Evolutionary conservation across 2,329 filamentous ascomycete genomes (phyloP).

Genomic region (Botrytis fabae): DNA sequence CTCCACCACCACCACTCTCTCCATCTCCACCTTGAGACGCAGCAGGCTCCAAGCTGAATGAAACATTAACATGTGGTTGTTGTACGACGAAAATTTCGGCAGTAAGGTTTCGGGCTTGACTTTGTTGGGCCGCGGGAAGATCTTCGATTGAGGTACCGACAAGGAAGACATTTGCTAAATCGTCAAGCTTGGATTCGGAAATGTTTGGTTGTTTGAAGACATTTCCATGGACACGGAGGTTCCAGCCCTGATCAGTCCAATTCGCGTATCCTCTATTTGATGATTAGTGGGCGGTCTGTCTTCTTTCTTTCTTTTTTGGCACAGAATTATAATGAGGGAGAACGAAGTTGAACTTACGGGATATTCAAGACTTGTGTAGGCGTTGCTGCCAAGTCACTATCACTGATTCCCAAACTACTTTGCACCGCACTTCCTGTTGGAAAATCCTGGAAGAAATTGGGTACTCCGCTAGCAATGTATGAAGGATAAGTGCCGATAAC

Average conservation of each 20-base stretch:
- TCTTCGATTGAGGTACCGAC: conserved; percentile 62
- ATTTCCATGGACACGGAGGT: conserved; percentile 73
- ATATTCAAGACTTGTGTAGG: conserved; percentile 73
- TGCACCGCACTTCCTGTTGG: conserved; percentile 62
- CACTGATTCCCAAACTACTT: conserved; percentile 60
- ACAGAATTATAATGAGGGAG: not conserved
- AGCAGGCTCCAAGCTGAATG: conserved; percentile 61
- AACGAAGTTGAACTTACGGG: conserved; percentile 46
- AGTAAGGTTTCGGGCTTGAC: conserved; percentile 72
- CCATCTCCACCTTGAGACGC: conserved; percentile 52
- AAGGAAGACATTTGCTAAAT: conserved; percentile 69
- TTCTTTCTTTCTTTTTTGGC: not conserved
- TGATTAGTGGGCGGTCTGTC: not conserved
- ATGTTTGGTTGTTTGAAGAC: conserved; percentile 79
- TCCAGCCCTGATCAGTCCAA: conserved; percentile 77
- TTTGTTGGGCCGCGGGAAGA: conserved; percentile 59
- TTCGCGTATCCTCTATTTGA: conserved; percentile 62
- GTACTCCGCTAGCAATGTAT: conserved; percentile 63
- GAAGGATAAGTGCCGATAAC: conserved; percentile 58
- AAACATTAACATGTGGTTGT: conserved; percentile 63
- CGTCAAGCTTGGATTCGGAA: conserved; percentile 61
- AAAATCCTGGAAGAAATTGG: conserved; percentile 67
- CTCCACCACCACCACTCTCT: conserved; percentile 51
- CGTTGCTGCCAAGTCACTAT: conserved; percentile 57
- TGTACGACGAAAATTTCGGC: conserved; percentile 74